Base-by-base conservation (phyloP, 169 alveolate species). In the Eimeria acervulina region DNA sequence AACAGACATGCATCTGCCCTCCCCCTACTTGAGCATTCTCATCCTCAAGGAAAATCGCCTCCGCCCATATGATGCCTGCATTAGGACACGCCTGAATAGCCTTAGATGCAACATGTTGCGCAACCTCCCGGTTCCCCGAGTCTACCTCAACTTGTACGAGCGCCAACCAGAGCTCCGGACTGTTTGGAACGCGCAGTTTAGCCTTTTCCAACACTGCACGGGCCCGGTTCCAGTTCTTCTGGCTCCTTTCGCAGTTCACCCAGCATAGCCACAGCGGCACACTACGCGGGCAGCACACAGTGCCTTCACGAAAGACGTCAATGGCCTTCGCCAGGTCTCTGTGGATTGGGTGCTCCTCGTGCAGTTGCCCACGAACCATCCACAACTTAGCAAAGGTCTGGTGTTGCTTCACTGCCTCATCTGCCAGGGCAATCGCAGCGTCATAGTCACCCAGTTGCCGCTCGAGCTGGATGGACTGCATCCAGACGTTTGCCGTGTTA, bases 81-180 rank as follows among this genome's bases (percentile, higher is more conserved):
- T 97, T 96, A 15, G 99, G 99, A 97, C 99, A 99, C 97, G 98
- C 99, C 96, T 99, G 98, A 28, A 99, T 95, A 3, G 99, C 99
- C 93, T 98, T 98, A 17, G 99, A 97, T 51, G 99, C 97, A 80
- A 98, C 95, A 96, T 98, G 98, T 90, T 98, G 97, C 23, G 99
- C 99, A 72, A 98, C 98, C 70, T 98, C 97, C 61, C 94, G 96
- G 97, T 99, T 98, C 19, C 80, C 99, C n/a, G 98, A 97, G 95
- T 97, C 98, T 63, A 97, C 96, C 97, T 99, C 99, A 12, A 99
- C 98, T 90, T 98, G 97, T 21, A 99, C 98, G 42, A 99, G 98
- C 84, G 97, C 98, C 51, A 97, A 93, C 99, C 99, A 99, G 19
- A 99, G 96, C 72, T 98, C 97, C 36, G 99, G 99, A 93, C 95